Percentiles rank a stretch among this genome's conserved stretches.
These are phyloP conservation scores for Croton setiger DNA, from an alignment of 441 rosid genomes.

Conservation along the genomic window DNA sequence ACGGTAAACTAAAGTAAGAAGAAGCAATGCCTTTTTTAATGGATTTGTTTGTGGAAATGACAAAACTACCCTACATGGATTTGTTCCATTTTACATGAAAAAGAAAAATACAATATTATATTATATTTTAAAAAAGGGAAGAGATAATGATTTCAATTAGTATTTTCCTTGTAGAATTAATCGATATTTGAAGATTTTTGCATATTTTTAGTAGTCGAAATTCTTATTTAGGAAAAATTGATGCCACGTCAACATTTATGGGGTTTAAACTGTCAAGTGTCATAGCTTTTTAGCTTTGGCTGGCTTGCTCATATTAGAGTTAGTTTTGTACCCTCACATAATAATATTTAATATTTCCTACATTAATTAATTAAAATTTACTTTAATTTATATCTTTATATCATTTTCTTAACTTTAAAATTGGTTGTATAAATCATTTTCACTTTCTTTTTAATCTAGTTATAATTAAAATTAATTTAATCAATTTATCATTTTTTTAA, in stretches of 20 bases:
- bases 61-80: background rate
- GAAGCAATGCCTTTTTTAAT: background rate
- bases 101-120: background rate
- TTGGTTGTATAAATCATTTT: background rate
- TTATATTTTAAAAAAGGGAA: background rate
- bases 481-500: no score
- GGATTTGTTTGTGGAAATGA: slow-evolving; percentile 11
- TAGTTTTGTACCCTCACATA: background rate
- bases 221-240: background rate
- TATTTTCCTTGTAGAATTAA: background rate
- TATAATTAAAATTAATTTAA: no score
- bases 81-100: background rate
- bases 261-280: background rate
- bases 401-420: no score
- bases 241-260: no score
- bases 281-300: background rate
- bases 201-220: background rate
- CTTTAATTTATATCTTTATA: no score
- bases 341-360: background rate
- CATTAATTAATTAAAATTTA: background rate
- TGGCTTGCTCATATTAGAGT: background rate
- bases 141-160: background rate
- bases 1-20: background rate
- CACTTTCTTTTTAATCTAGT: no score
- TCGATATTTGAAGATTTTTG: background rate